A percentile compares a stretch with the other conserved stretches of the same genome.
phyloP scores from a whole-genome alignment of 257 asterid genomes.

The Gardenia jasminoides region DNA sequence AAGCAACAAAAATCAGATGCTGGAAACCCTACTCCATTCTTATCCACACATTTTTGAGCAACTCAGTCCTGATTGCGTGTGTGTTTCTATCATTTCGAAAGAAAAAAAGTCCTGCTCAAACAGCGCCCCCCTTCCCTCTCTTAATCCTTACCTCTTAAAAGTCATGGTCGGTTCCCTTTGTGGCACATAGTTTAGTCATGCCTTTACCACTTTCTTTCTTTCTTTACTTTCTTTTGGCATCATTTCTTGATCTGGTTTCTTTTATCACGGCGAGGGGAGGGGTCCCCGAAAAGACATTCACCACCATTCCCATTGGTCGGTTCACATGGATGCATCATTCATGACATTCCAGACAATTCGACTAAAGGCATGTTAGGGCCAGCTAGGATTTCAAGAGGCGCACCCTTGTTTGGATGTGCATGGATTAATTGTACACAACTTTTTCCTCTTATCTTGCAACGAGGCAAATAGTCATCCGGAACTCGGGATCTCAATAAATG shows the following conservation, averaged over 20 bases:
- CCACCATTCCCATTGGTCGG: slow-evolving; percentile 30
- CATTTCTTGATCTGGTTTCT: not conserved
- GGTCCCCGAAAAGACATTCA: not conserved
- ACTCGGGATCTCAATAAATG: not conserved
- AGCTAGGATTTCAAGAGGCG: slow-evolving; percentile 27
- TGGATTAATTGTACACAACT: slow-evolving; percentile 23
- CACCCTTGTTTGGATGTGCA: slow-evolving; percentile 27
- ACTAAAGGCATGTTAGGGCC: slow-evolving; percentile 35
- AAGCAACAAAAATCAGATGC: not conserved
- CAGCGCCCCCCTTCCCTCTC: too few relatives aligned
- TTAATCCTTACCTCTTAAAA: slow-evolving; percentile 6
- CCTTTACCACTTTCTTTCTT: slow-evolving; percentile 1
- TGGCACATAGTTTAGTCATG: slow-evolving; percentile 30
- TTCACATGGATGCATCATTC: slow-evolving; percentile 38
- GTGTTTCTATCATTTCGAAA: too few relatives aligned
- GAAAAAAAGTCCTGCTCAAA: too few relatives aligned
- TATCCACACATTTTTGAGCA: slow-evolving; percentile 22
- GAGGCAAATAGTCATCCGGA: slow-evolving; percentile 13
- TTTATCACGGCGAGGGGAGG: not conserved
- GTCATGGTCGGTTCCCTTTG: slow-evolving; percentile 40
- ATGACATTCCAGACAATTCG: slow-evolving; percentile 43
- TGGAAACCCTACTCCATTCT: not conserved
- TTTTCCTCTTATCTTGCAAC: slow-evolving; percentile 23
- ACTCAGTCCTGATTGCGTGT: too few relatives aligned
- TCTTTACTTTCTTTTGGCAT: not conserved